These are phyloP conservation scores for Suzukiozyma palmioleophila DNA, from an alignment of 1,139 yeast genomes.

Conservation along the genomic window DNA sequence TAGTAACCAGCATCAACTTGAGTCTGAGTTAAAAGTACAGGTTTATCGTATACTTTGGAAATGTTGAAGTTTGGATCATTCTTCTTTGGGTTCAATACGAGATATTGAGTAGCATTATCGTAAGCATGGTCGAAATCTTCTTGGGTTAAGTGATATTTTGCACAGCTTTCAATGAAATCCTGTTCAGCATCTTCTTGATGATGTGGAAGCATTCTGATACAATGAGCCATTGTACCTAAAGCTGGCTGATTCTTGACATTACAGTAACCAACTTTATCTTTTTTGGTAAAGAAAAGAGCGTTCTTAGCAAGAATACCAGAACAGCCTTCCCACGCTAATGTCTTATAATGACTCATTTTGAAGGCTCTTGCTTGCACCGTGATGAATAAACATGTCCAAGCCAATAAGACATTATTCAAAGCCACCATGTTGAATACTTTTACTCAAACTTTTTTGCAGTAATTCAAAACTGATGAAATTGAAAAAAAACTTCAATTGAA, in stretches of 20 bases:
- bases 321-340: constrained; percentile 25
- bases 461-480: not conserved
- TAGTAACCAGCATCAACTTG: constrained; percentile 27
- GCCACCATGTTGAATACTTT: not conserved
- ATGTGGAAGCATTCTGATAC: constrained; percentile 24
- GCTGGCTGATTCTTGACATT: constrained; percentile 32
- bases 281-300: constrained; percentile 23
- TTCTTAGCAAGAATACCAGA: constrained; percentile 19
- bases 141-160: constrained; percentile 22
- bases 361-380: not conserved
- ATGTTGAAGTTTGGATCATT: constrained; percentile 24
- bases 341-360: not conserved
- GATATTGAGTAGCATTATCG: constrained; percentile 32
- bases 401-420: not conserved
- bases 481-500: not conserved
- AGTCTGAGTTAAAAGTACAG: constrained; percentile 20
- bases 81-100: constrained; percentile 20
- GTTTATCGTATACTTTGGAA: constrained; percentile 25
- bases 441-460: not conserved
- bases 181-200: constrained; percentile 16
- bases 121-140: constrained; percentile 27
- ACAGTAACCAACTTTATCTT: constrained; percentile 27
- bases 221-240: constrained; percentile 35
- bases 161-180: constrained; percentile 24
- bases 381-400: not conserved